phyloP scores from a whole-genome alignment of 805 yeast species.

The Saturnispora halmiae region DNA sequence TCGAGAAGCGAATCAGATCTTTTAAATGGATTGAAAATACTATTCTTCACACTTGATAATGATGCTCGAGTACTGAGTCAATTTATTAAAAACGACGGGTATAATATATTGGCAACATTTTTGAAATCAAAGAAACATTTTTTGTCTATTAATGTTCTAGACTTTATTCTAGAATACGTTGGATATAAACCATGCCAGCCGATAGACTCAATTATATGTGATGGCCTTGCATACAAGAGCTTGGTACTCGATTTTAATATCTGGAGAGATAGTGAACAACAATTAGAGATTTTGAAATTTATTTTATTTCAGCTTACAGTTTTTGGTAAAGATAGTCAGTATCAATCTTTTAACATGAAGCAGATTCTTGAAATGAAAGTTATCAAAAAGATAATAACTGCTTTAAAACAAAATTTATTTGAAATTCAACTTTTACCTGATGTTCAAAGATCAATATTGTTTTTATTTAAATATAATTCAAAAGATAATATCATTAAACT shows the following conservation, averaged over 20 bases:
- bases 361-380: slow-evolving; percentile 45
- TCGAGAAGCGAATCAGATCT: slow-evolving; percentile 30
- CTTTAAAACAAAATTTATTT: slow-evolving; percentile 35
- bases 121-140: slow-evolving; percentile 37
- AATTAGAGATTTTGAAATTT: slow-evolving; percentile 39
- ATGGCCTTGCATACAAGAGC: slow-evolving; percentile 46
- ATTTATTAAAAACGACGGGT: slow-evolving; percentile 53
- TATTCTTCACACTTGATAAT: slow-evolving; percentile 36
- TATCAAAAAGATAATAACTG: slow-evolving; percentile 39
- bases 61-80: slow-evolving; percentile 43
- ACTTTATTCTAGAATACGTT: slow-evolving; percentile 38
- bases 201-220: slow-evolving; percentile 46
- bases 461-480: slow-evolving; percentile 38
- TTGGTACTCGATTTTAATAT: slow-evolving; percentile 56
- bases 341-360: slow-evolving; percentile 39
- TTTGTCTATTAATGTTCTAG: slow-evolving; percentile 37
- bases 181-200: slow-evolving; percentile 50
- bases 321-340: slow-evolving; percentile 45
- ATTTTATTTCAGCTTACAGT: slow-evolving; percentile 51
- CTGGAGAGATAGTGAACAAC: slow-evolving; percentile 36
- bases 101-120: slow-evolving; percentile 46
- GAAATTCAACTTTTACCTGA: slow-evolving; percentile 30
- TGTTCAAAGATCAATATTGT: slow-evolving; percentile 32
- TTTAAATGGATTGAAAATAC: slow-evolving; percentile 29
- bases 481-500: slow-evolving; percentile 47